A percentile compares a stretch with the other conserved stretches of the same genome.
Conservation (phyloP, 768 basidiomycete genomes). For the Pleurotus giganteus region DNA sequence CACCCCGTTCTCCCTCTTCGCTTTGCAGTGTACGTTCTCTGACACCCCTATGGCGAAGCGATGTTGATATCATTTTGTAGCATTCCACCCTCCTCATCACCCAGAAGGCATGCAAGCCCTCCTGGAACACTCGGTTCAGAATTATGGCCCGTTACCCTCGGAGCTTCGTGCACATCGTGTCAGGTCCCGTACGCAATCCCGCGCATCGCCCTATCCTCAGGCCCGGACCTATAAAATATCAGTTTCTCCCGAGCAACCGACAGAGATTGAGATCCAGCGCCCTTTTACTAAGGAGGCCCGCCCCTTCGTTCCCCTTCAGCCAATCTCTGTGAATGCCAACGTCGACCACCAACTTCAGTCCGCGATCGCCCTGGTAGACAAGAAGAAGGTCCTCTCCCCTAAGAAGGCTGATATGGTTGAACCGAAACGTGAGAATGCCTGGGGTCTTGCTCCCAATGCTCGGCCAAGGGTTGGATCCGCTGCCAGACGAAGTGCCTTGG, state of each 20-base stretch:
- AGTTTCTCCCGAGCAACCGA: conserved; percentile 38
- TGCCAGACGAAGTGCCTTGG: conserved; percentile 55
- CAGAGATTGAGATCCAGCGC: conserved; percentile 24
- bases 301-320: conserved; percentile 35
- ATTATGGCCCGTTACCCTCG: conserved; percentile 69
- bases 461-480: conserved; percentile 55
- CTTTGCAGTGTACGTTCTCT: conserved; percentile 61
- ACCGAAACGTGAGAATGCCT: conserved; percentile 35
- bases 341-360: conserved; percentile 29
- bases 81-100: conserved; percentile 68
- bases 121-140: conserved; percentile 69
- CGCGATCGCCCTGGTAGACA: conserved; percentile 36
- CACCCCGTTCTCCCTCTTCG: conserved; percentile 72
- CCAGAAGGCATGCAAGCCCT: conserved; percentile 70
- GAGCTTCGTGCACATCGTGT: conserved; percentile 62
- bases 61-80: conserved; percentile 31
- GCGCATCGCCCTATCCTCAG: conserved; percentile 72
- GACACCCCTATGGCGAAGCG: neutral
- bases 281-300: conserved; percentile 14
- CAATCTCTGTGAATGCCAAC: conserved; percentile 42
- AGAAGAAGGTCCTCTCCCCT: conserved; percentile 37
- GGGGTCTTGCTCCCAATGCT: conserved; percentile 30
- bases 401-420: conserved; percentile 31
- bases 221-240: conserved; percentile 43
- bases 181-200: conserved; percentile 67